phyloP scores from a whole-genome alignment of 768 basidiomycete genomes.

The Trametes cubensis region DNA sequence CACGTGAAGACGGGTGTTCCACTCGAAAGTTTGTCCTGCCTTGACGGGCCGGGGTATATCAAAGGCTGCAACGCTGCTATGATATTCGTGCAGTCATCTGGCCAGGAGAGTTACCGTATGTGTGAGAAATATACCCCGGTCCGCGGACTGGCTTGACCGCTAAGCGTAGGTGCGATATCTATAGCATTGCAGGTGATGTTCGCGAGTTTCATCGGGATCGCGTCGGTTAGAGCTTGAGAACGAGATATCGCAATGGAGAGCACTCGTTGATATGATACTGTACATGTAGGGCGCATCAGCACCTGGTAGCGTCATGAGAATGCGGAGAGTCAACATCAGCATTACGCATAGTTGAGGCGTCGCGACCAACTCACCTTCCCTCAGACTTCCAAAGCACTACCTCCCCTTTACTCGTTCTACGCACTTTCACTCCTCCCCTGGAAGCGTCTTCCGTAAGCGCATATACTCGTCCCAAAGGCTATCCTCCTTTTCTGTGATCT shows the following conservation, averaged over 20 bases:
- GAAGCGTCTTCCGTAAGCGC: slow-evolving; percentile 39
- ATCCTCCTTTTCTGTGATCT: slow-evolving; percentile 60
- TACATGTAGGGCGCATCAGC: no score
- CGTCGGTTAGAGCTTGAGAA: no score
- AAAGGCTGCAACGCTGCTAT: neutral
- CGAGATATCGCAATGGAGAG: no score
- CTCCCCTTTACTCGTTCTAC: no score
- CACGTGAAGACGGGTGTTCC: slow-evolving; percentile 17
- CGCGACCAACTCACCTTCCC: no score
- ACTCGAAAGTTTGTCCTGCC: neutral
- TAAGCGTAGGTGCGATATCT: neutral
- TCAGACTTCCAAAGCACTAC: no score
- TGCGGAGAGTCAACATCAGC: no score
- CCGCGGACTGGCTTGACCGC: neutral
- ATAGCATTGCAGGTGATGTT: neutral
- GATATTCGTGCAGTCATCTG: slow-evolving; percentile 12
- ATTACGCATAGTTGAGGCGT: neutral
- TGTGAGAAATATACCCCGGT: neutral
- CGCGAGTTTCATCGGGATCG: no score
- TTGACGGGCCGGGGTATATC: slow-evolving; percentile 15
- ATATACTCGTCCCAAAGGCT: slow-evolving; percentile 55
- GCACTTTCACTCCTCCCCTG: slow-evolving; percentile 27
- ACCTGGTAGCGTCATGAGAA: no score
- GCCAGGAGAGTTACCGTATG: neutral
- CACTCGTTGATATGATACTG: no score